Evolutionary conservation across 139 green algal species (phyloP).

Genomic region (Limnomonas spitsbergensis): DNA sequence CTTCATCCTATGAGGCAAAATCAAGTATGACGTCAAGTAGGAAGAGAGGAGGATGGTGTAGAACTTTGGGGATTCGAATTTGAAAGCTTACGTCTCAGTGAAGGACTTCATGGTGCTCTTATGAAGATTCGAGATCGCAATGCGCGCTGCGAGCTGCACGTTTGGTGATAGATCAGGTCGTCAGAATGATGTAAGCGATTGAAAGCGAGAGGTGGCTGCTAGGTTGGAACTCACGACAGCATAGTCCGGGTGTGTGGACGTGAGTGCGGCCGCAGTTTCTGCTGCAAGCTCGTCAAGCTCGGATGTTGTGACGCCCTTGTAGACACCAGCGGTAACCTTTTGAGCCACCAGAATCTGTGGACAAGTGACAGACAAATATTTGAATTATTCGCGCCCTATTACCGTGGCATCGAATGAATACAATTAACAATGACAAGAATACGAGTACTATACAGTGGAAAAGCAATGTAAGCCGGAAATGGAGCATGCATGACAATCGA

Average conservation of each 20-base stretch:
- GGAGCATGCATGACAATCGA: no score
- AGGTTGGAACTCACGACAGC: constrained; percentile 63
- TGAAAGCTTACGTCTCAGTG: constrained; percentile 84
- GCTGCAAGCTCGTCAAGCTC: constrained; percentile 97
- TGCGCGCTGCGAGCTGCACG: constrained; percentile 89
- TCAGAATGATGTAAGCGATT: not conserved
- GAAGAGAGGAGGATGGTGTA: no score
- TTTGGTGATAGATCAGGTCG: not conserved
- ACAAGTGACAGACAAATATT: no score
- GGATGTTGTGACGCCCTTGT: constrained; percentile 93
- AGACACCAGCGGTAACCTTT: constrained; percentile 93
- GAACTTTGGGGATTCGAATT: no score
- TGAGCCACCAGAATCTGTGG: constrained; percentile 91
- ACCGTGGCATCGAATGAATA: no score
- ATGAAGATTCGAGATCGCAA: constrained; percentile 99
- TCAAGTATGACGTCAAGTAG: no score
- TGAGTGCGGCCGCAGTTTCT: constrained; percentile 97
- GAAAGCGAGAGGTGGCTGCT: not conserved
- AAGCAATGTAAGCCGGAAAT: no score
- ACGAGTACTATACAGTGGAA: no score
- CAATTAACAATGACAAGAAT: no score
- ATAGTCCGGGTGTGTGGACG: constrained; percentile 97
- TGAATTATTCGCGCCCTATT: no score
- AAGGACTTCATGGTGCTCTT: constrained; percentile 99
- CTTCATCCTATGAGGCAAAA: constrained; percentile 56